These are phyloP conservation scores for Acanthamoeba culbertsoni DNA, from an alignment of 208 protist genomes.

Conservation along the genomic window DNA sequence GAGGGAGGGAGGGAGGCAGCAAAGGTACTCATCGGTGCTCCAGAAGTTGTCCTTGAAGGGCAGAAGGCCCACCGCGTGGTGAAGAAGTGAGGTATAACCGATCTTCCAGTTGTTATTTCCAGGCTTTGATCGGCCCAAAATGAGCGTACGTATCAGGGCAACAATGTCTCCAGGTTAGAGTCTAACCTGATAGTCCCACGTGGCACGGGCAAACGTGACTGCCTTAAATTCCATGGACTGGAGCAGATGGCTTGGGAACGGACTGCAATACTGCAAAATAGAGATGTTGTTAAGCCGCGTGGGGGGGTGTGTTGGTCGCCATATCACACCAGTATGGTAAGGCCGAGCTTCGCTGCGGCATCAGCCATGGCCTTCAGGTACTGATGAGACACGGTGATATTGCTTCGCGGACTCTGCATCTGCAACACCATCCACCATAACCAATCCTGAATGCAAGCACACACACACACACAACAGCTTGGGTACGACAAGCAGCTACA, in stretches of 20 bases:
- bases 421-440: neutral
- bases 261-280: slow-evolving; percentile 57
- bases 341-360: neutral
- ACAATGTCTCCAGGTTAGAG: too few species aligned
- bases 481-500: too few species aligned
- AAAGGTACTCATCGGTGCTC: neutral
- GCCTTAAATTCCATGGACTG: slow-evolving; percentile 12
- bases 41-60: slow-evolving; percentile 64
- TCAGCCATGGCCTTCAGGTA: slow-evolving; percentile 37
- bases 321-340: slow-evolving; percentile 42
- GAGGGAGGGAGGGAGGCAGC: too few species aligned
- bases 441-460: too few species aligned
- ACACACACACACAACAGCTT: too few species aligned
- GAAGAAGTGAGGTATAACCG: slow-evolving; percentile 13
- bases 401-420: slow-evolving; percentile 19
- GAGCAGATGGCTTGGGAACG: neutral
- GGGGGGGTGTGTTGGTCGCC: too few species aligned
- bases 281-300: too few species aligned
- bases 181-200: neutral
- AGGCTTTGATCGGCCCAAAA: neutral
- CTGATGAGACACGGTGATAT: neutral
- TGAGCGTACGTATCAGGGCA: neutral
- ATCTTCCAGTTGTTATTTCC: slow-evolving; percentile 32
- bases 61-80: neutral
- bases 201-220: neutral